phyloP scores from a whole-genome alignment of 768 basidiomycete genomes.

The Termitomyces sp. region DNA sequence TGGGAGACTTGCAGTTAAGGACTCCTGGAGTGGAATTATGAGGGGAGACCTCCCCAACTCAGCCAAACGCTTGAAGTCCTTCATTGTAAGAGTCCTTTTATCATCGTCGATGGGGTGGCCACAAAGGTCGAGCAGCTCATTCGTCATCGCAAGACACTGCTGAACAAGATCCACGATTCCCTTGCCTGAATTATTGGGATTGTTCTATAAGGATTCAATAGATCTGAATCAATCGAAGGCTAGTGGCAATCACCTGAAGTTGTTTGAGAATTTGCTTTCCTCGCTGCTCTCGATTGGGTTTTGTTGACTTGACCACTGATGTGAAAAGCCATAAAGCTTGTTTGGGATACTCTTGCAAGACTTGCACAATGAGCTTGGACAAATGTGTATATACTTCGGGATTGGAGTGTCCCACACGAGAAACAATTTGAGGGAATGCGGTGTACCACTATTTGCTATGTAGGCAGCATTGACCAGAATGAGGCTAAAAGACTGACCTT shows the following conservation, averaged over 20 bases:
- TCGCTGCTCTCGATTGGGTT: conserved; percentile 51
- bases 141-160: conserved; percentile 59
- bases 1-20: conserved; percentile 86
- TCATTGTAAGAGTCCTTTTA: conserved; percentile 43
- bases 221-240: neutral
- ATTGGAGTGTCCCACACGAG: conserved; percentile 80
- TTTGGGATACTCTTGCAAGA: conserved; percentile 81
- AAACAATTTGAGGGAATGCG: conserved; percentile 95
- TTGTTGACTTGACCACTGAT: conserved; percentile 83
- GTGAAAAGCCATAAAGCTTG: conserved; percentile 94
- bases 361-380: conserved; percentile 59
- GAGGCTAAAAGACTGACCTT: conserved; percentile 42
- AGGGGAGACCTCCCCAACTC: conserved; percentile 58
- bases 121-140: conserved; percentile 66
- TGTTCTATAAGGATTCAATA: conserved; percentile 29
- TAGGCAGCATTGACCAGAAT: too few relatives aligned
- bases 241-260: conserved; percentile 47
- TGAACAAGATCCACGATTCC: conserved; percentile 48
- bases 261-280: conserved; percentile 57
- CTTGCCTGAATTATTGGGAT: conserved; percentile 38
- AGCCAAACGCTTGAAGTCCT: conserved; percentile 53
- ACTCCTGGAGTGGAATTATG: conserved; percentile 91
- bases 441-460: conserved; percentile 76
- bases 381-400: conserved; percentile 57
- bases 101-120: conserved; percentile 45